Evolutionary conservation across 2,329 filamentous ascomycete genomes (phyloP), one percentile per base, ranked within the genome.

Genomic region (Aspergillus viridinutans): DNA sequence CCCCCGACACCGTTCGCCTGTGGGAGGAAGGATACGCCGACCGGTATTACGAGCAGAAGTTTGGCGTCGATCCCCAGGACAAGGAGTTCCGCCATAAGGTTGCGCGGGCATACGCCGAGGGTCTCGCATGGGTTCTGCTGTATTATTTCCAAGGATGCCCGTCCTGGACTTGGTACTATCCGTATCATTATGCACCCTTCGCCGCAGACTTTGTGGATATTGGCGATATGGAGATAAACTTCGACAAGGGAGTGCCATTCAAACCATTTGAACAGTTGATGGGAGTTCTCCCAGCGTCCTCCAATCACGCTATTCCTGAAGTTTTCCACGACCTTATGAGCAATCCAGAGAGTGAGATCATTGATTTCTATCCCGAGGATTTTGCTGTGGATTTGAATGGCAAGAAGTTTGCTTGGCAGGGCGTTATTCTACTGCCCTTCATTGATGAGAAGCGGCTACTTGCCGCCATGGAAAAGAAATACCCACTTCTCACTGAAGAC

Each of bases 161-260:
- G 23, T 97, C 92, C 0, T 99, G 95, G 94, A 95, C 93, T 53
- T 99, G 94, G 94, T 99, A 94, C 73, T 99, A 97, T 70, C 94
- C 94, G 0, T 96, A 97, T 69, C 94, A 99, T 72, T 99, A 99
- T 71, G 95, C 94, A 1, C 94, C 95, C 3, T 99, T 99, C 71
- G 94, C 94, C 2, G 90, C 92, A 53, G 94, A 99, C 73, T 99
- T 99, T 73, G 87, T 89, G 57, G 87, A 92, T 55, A 81, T 99
- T 49, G 84, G 82, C 53, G 86, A 91, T 64, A 86, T 96, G 80
- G 81, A 89, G 32, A 85, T 96, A 62, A 79, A 83, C 20, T 99
- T 99, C 65, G 83, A 90, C 57, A 90, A 92, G 73, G 93, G 93
- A 10, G 85, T 81, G 50, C 90, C 91, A 3, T 97, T 96, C 65